Percentiles rank a stretch among this genome's conserved stretches.
These are phyloP conservation scores for Candida sakaeoensis DNA, from an alignment of 805 yeast genomes.

Conservation along the genomic window DNA sequence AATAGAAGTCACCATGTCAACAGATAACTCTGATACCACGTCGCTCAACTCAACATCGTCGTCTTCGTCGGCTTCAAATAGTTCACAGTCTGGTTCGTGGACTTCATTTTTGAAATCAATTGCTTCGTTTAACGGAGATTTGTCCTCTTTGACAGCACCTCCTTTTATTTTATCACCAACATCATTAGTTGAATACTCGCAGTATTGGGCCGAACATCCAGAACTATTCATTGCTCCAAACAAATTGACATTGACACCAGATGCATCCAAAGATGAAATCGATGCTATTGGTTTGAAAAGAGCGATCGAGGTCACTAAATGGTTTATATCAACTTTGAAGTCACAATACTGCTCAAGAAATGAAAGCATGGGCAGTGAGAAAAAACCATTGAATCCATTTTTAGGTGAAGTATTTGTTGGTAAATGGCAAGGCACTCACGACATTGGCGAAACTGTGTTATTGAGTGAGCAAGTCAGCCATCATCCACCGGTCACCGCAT, in stretches of 20 bases:
- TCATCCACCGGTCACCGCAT: slow-evolving; percentile 98
- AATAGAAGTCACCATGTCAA: slow-evolving; percentile 2
- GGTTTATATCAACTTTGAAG: slow-evolving; percentile 89
- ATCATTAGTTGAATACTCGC: slow-evolving; percentile 86
- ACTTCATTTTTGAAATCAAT: slow-evolving; percentile 85
- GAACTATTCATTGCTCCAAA: slow-evolving; percentile 76
- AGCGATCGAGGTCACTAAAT: slow-evolving; percentile 75
- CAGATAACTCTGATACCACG: slow-evolving; percentile 4
- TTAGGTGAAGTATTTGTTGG: slow-evolving; percentile 93
- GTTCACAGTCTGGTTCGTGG: slow-evolving; percentile 55
- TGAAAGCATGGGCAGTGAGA: slow-evolving; percentile 91
- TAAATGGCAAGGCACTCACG: slow-evolving; percentile 56
- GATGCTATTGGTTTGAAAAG: slow-evolving; percentile 55
- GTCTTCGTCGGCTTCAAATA: neutral
- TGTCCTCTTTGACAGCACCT: slow-evolving; percentile 93
- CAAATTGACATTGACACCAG: slow-evolving; percentile 41
- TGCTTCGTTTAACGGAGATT: slow-evolving; percentile 89
- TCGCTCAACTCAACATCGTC: slow-evolving; percentile 17
- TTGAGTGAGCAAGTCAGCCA: slow-evolving; percentile 93
- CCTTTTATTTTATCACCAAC: slow-evolving; percentile 92
- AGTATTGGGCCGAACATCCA: slow-evolving; percentile 94
- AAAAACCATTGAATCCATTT: slow-evolving; percentile 95
- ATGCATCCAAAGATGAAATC: slow-evolving; percentile 27
- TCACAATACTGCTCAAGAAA: slow-evolving; percentile 92
- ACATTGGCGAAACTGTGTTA: slow-evolving; percentile 71